A percentile compares a stretch with the other conserved stretches of the same genome.
These are phyloP conservation scores for Xanthoparmelia taractica DNA, from an alignment of 495 filamentous ascomycete genomes.

Conservation along the genomic window DNA sequence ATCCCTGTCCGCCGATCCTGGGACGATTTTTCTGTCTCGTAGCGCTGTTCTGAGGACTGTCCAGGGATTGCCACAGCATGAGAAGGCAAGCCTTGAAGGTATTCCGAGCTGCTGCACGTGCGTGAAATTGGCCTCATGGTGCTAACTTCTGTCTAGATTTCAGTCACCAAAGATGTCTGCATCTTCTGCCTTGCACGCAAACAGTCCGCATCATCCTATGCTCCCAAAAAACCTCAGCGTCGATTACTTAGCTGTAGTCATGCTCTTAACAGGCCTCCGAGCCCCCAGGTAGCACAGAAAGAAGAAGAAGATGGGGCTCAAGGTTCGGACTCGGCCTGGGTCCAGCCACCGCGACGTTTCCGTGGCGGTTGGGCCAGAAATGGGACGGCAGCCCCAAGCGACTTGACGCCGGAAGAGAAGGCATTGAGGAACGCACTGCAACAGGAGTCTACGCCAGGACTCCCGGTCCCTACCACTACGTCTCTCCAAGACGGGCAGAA, in stretches of 20 bases:
- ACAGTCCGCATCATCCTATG: slow-evolving; percentile 11
- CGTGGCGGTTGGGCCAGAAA: slow-evolving; percentile 5
- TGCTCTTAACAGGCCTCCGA: slow-evolving; percentile 11
- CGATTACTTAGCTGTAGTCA: slow-evolving; percentile 14
- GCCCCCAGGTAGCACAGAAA: slow-evolving; percentile 12
- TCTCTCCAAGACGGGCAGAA: not conserved
- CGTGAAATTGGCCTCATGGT: not conserved
- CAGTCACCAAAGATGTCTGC: slow-evolving; percentile 22
- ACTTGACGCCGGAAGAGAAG: slow-evolving; percentile 10
- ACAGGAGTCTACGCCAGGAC: not conserved
- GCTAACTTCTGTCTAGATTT: slow-evolving; percentile 7
- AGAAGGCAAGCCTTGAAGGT: slow-evolving; percentile 13
- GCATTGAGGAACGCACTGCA: slow-evolving; percentile 6
- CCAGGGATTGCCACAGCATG: slow-evolving; percentile 6
- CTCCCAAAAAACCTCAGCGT: slow-evolving; percentile 11
- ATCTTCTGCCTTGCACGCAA: slow-evolving; percentile 24
- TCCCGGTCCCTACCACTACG: not conserved
- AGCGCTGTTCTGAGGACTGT: no score
- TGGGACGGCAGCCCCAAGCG: not conserved
- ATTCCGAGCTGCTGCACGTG: not conserved
- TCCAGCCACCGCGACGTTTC: not conserved
- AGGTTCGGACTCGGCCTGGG: not conserved
- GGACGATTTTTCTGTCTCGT: not conserved
- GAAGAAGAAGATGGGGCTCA: slow-evolving; percentile 2
- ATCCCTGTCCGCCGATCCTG: not conserved